Evolutionary conservation across 306 rosid species (phyloP).

Genomic region (Lupinus albus): DNA sequence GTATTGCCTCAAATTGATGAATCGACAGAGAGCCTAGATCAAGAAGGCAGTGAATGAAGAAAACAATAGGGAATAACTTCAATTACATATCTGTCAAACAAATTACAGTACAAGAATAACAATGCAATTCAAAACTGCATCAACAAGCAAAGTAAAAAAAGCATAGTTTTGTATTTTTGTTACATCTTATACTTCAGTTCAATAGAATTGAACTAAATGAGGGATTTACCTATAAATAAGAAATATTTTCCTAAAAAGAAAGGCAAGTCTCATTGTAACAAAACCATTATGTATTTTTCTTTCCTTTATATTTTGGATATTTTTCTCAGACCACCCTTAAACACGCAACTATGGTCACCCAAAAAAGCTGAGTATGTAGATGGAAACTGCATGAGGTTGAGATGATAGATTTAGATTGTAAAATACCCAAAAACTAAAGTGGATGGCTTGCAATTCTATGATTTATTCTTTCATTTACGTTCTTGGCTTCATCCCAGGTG

Average conservation of each 20-base stretch:
- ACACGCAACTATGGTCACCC: constrained; percentile 14
- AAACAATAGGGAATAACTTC: constrained; percentile 22
- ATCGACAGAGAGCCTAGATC: constrained; percentile 74
- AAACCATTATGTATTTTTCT: constrained; percentile 13
- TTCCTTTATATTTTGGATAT: constrained; percentile 30
- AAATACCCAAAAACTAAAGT: constrained; percentile 32
- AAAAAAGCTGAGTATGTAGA: constrained; percentile 5
- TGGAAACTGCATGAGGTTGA: constrained; percentile 25
- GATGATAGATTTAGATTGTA: not conserved
- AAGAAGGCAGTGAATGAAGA: constrained; percentile 26
- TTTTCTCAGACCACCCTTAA: constrained; percentile 26
- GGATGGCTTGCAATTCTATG: not conserved
- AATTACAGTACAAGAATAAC: constrained; percentile 16
- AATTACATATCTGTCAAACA: constrained; percentile 25
- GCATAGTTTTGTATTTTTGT: constrained; percentile 23
- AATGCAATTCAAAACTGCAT: constrained; percentile 28
- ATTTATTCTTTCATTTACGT: constrained; percentile 7
- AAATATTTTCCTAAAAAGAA: constrained; percentile 14
- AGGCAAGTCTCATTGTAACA: not conserved
- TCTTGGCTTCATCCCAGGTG: constrained; percentile 3
- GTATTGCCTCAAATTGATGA: constrained; percentile 70
- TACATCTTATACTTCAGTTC: constrained; percentile 18
- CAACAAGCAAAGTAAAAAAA: constrained; percentile 4
- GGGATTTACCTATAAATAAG: constrained; percentile 18
- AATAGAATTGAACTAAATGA: constrained; percentile 26